Conservation (phyloP, 208 protist species). For the Leishmania guyanensis region DNA sequence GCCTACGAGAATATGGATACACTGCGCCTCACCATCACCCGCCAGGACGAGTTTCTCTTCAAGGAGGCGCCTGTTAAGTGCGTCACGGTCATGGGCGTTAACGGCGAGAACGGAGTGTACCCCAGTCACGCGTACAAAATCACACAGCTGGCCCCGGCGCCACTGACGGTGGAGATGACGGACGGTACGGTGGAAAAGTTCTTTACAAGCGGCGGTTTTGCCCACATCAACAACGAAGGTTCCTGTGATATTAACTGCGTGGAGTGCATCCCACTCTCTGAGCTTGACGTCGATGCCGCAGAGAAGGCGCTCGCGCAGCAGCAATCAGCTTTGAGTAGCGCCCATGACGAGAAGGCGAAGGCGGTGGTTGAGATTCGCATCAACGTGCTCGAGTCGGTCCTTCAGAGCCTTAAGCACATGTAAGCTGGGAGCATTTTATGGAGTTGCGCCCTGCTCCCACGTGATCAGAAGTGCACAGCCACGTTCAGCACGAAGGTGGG, state of each 20-base stretch:
- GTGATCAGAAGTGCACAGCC: background rate
- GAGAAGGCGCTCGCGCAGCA: slow-evolving; percentile 86
- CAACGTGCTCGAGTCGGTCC: slow-evolving; percentile 72
- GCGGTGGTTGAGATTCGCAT: slow-evolving; percentile 84
- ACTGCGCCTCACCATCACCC: slow-evolving; percentile 83
- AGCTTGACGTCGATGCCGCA: slow-evolving; percentile 74
- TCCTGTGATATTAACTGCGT: slow-evolving; percentile 92
- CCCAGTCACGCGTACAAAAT: slow-evolving; percentile 92
- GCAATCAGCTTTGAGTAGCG: slow-evolving; percentile 49
- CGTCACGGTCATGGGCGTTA: slow-evolving; percentile 74
- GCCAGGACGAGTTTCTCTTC: slow-evolving; percentile 91
- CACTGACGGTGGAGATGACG: slow-evolving; percentile 76
- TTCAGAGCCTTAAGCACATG: slow-evolving; percentile 57
- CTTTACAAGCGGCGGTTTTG: slow-evolving; percentile 90
- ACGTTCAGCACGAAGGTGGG: background rate
- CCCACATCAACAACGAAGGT: slow-evolving; percentile 92
- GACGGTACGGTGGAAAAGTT: slow-evolving; percentile 80
- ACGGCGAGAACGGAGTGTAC: slow-evolving; percentile 87
- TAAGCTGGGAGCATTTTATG: background rate
- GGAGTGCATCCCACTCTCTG: slow-evolving; percentile 82
- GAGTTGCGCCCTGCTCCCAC: background rate
- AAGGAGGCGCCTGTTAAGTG: slow-evolving; percentile 82
- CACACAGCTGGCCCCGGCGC: slow-evolving; percentile 71
- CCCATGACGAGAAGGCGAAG: slow-evolving; percentile 86
- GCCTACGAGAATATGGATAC: slow-evolving; percentile 84